Evolutionary conservation across 139 green algal genomes (phyloP).

Genomic region (Dunaliella sp.): DNA sequence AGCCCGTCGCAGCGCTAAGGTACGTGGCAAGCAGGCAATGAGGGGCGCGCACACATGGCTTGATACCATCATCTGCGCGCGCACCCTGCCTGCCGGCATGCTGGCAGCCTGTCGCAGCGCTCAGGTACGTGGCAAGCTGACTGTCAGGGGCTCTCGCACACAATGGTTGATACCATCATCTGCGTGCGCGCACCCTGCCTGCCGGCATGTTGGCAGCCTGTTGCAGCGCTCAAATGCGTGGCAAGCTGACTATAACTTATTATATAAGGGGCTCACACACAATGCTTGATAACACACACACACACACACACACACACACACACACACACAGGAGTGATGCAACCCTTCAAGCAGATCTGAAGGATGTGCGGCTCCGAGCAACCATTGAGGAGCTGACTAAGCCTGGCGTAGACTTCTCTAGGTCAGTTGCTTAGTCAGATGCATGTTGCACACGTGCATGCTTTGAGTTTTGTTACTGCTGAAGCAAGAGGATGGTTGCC

Average conservation of each 20-base stretch:
- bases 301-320: neutral
- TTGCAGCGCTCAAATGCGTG: neutral
- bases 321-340: neutral
- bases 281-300: too few relatives aligned
- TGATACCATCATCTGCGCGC: too few relatives aligned
- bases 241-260: too few relatives aligned
- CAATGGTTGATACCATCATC: too few relatives aligned
- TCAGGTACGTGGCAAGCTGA: neutral
- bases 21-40: too few relatives aligned
- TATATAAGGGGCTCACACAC: too few relatives aligned
- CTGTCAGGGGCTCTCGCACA: too few relatives aligned
- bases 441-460: too few relatives aligned
- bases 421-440: too few relatives aligned
- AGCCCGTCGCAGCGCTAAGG: neutral
- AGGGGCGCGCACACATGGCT: too few relatives aligned
- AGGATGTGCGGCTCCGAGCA: neutral
- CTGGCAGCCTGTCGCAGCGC: neutral
- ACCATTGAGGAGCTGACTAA: neutral
- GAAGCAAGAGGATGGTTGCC: too few relatives aligned
- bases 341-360: neutral
- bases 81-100: neutral
- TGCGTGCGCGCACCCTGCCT: neutral
- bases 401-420: neutral
- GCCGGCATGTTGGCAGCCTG: neutral
- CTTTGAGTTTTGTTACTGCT: too few relatives aligned